Conservation (phyloP, 2,329 filamentous ascomycete genomes). For the Aureobasidium lini region DNA sequence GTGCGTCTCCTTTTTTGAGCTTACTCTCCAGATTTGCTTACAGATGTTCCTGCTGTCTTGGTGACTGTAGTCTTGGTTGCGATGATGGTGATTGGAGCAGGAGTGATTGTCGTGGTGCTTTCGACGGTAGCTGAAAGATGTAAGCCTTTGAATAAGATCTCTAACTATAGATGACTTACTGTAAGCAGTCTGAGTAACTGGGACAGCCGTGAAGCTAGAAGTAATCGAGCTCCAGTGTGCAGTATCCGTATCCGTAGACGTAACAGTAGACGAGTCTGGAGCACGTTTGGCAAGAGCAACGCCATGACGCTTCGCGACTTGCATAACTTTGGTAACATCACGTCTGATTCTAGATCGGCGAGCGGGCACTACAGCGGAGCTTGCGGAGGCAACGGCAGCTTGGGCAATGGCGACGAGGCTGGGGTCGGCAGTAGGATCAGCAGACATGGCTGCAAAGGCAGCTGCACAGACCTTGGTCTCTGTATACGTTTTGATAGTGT, state of each 20-base stretch:
- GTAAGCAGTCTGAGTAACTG: constrained; percentile 20
- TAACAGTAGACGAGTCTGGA: constrained; percentile 29
- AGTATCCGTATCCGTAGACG: constrained; percentile 22
- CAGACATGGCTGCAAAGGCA: constrained; percentile 15
- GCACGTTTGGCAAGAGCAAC: constrained; percentile 22
- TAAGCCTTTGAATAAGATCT: neutral
- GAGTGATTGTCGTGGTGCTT: constrained; percentile 1
- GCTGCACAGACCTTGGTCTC: constrained; percentile 26
- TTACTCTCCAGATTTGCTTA: neutral
- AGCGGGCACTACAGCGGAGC: neutral
- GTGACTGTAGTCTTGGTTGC: neutral
- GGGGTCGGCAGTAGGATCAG: neutral
- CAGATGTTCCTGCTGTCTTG: neutral
- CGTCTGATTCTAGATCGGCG: neutral
- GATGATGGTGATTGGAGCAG: neutral
- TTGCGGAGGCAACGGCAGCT: constrained; percentile 1
- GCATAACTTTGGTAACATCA: neutral
- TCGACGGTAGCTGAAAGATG: neutral
- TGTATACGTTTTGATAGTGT: constrained; percentile 21
- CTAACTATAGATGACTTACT: neutral
- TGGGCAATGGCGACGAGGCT: neutral
- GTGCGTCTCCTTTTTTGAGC: neutral
- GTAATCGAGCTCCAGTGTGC: constrained; percentile 20
- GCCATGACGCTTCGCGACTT: neutral
- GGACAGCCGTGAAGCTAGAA: constrained; percentile 18